Evolutionary conservation across 495 filamentous ascomycete species (phyloP).

Genomic region (Parathielavia appendiculata): DNA sequence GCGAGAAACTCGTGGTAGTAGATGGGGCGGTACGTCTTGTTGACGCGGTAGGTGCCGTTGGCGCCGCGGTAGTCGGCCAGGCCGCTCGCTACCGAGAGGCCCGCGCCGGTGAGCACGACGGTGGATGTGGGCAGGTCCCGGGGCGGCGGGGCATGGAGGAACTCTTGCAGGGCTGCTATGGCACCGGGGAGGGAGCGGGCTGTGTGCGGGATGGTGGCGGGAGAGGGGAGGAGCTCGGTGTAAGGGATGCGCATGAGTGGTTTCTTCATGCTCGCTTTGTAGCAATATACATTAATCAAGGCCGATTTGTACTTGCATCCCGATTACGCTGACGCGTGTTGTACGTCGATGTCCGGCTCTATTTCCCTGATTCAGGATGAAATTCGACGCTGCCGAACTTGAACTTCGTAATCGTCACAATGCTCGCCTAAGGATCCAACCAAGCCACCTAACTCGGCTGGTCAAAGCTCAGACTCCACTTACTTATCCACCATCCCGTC

Average conservation of each 20-base stretch:
- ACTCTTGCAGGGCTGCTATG: constrained; percentile 65
- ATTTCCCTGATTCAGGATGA: no score
- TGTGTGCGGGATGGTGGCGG: constrained; percentile 64
- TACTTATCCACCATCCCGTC: no score
- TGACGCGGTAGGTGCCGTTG: constrained; percentile 86
- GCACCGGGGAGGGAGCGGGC: constrained; percentile 68
- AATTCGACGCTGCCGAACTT: no score
- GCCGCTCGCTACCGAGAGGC: constrained; percentile 88
- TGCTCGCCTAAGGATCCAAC: no score
- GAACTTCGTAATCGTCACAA: constrained; percentile 4
- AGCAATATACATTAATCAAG: neutral
- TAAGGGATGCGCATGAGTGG: constrained; percentile 81
- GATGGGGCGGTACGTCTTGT: constrained; percentile 83
- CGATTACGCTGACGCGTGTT: neutral
- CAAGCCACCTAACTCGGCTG: neutral
- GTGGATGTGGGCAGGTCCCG: constrained; percentile 41
- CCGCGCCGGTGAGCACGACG: constrained; percentile 86
- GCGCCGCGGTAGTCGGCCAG: constrained; percentile 88
- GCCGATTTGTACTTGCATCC: neutral
- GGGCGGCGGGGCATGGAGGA: constrained; percentile 59
- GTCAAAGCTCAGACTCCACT: neutral
- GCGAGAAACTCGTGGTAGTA: constrained; percentile 84
- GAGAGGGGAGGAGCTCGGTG: constrained; percentile 74
- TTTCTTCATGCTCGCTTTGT: constrained; percentile 20
- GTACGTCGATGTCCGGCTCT: no score